Conservation (phyloP, 495 filamentous ascomycete species). For the Talaromyces liani region DNA sequence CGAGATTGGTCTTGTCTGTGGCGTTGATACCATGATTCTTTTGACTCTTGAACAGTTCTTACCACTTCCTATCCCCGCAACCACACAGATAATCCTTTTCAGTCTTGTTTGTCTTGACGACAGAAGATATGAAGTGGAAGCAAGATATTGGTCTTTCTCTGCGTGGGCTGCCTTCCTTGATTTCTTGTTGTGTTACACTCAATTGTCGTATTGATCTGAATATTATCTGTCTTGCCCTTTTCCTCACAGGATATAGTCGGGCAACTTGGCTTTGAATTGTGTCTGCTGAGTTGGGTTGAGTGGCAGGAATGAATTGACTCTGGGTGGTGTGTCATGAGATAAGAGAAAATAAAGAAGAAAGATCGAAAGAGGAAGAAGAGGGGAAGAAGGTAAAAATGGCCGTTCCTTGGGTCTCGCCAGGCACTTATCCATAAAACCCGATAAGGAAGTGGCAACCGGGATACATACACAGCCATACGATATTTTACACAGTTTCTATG, state of each 20-base stretch:
- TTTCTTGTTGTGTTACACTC: not conserved
- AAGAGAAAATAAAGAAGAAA: not conserved
- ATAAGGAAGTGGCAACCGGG: not conserved
- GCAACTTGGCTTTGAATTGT: not conserved
- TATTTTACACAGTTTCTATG: not conserved
- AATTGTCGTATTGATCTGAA: not conserved
- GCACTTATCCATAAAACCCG: not conserved
- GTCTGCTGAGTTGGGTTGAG: not conserved
- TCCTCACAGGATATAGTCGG: not conserved
- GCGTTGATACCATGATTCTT: constrained; percentile 48
- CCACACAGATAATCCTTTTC: constrained; percentile 2
- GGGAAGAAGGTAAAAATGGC: not conserved
- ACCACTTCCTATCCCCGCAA: constrained; percentile 31
- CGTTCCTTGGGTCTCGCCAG: not conserved
- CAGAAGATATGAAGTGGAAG: not conserved
- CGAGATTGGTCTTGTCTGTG: constrained; percentile 33
- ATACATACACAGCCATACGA: not conserved
- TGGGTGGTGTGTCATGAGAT: not conserved
- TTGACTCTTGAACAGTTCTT: constrained; percentile 37
- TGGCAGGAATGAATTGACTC: not conserved
- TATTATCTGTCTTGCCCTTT: not conserved
- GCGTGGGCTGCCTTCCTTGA: constrained; percentile 6
- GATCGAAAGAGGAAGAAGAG: not conserved
- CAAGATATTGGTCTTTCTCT: not conserved
- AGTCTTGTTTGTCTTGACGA: not conserved